Conservation (phyloP, 2,329 filamentous ascomycete species). For the Pseudogymnoascus sp. region DNA sequence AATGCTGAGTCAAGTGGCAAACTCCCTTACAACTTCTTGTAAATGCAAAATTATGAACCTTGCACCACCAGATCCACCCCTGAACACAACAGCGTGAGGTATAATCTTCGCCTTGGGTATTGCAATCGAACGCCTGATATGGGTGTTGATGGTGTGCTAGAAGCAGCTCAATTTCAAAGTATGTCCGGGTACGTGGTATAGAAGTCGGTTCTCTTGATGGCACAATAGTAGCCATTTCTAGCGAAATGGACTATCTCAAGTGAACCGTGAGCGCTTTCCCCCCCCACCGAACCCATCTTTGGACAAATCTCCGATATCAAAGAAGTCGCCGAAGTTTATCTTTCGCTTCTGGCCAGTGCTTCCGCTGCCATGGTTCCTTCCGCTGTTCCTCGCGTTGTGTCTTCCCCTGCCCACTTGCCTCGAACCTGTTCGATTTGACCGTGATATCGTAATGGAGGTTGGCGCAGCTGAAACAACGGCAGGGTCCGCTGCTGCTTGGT, state of each 20-base stretch:
- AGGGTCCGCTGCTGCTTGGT: conserved; percentile 25
- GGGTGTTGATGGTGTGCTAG: not conserved
- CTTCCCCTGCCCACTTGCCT: conserved; percentile 24
- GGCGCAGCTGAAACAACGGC: conserved; percentile 18
- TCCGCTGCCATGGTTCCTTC: conserved; percentile 3
- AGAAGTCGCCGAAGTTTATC: conserved; percentile 66
- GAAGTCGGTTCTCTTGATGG: not conserved
- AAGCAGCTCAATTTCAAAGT: not conserved
- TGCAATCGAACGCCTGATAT: not conserved
- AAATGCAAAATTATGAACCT: not conserved
- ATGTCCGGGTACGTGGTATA: not conserved
- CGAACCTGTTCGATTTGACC: conserved; percentile 19
- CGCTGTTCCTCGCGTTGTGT: conserved; percentile 15
- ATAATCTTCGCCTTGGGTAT: not conserved
- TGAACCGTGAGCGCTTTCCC: conserved; percentile 28
- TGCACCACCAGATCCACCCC: not conserved
- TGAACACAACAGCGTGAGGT: not conserved
- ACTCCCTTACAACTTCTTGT: not conserved
- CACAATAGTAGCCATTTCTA: not conserved
- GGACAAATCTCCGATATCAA: conserved; percentile 58
- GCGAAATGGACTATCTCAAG: conserved; percentile 16
- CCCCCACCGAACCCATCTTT: conserved; percentile 42
- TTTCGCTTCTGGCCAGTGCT: conserved; percentile 57
- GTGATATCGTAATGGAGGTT: conserved; percentile 21
- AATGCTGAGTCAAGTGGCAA: not conserved